Evolutionary conservation across 2,329 filamentous ascomycete species (phyloP).

Genomic region (Verticillium klebahnii): DNA sequence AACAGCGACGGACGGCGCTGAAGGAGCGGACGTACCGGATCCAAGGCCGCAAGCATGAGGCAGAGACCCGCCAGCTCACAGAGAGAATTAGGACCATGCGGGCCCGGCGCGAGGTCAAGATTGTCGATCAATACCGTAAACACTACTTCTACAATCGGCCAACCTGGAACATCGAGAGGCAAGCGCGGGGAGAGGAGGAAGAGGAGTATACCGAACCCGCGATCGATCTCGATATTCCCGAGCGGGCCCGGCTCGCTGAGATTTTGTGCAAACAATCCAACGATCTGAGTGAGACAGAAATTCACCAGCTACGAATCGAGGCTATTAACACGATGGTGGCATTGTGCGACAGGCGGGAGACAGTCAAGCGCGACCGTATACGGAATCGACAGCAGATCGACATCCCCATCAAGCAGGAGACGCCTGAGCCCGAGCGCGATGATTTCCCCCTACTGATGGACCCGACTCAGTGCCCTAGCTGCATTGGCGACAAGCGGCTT

Average conservation of each 20-base stretch:
- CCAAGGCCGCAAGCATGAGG: conserved; percentile 15
- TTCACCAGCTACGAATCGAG: conserved; percentile 11
- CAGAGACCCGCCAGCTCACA: conserved; percentile 17
- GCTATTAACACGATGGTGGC: conserved; percentile 14
- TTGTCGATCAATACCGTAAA: conserved; percentile 14
- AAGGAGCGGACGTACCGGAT: conserved; percentile 20
- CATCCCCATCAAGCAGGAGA: conserved; percentile 3
- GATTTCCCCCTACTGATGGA: conserved; percentile 15
- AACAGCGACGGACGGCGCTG: conserved; percentile 15
- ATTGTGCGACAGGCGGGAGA: conserved; percentile 18
- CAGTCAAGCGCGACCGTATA: conserved; percentile 6
- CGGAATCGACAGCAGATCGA: not conserved
- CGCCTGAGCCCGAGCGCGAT: conserved; percentile 5
- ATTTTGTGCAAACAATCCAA: conserved; percentile 14
- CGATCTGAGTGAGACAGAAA: conserved; percentile 9
- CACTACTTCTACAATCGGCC: conserved; percentile 22
- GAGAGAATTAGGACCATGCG: conserved; percentile 16
- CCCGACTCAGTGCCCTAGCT: conserved; percentile 13
- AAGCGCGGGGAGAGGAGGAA: conserved; percentile 15
- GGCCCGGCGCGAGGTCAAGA: conserved; percentile 10
- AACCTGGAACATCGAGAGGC: conserved; percentile 22
- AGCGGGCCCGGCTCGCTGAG: conserved; percentile 12
- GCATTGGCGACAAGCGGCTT: conserved; percentile 12
- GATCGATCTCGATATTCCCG: conserved; percentile 15
- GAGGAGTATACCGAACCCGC: conserved; percentile 15